Base-by-base conservation (phyloP, 2,329 filamentous ascomycete genomes). In the Trichophyton schoenleinii region DNA sequence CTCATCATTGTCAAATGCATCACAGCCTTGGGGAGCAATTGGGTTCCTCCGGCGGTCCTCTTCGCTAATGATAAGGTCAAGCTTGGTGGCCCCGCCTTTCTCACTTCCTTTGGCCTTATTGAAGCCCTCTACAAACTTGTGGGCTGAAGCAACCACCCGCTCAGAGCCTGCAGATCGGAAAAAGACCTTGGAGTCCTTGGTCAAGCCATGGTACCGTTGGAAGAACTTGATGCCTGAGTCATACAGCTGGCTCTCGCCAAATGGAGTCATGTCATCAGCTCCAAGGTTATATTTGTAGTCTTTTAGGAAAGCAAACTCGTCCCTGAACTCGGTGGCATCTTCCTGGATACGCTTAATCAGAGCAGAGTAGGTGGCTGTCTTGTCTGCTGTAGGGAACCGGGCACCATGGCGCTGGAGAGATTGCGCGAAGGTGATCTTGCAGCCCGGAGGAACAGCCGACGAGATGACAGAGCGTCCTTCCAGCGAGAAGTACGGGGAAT, bases 331-430 rank as follows among this genome's bases (percentile, higher is more conserved):
- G 6, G 72, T 76, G 36, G 74, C 76, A 20, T 77, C 74, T 1
- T 78, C 80, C 63, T 91, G 84, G 63, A 96, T 87, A 57, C 81
- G 81, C 31, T 79, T 71, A 60, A 96, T 78, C 7, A 88, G 79
- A 3, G 76, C 72, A 44, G 78, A 80, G 74, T 95, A 96, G 5
- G 72, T 70, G 9, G 72, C 70, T 0, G 85, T 82, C 76, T 91
- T 95, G 65, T 77, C 77, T 9, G 75, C 69, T 0, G 91, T 95
- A 0, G 91, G 91, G 70, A 89, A 87, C 59, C 91, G 83, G 42
- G 89, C 88, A 57, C 91, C 91, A 71, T 96, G 91, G 1, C 91
- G 85, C 22, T 89, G 91, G 57, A 96, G 80, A 25, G 91, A 78
- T 68, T 91, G 87, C 0, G 82, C 91, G 73, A 95, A 92, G 2